Conservation (phyloP, 31 red algal genomes). For the Odonthalia washingtoniensis region DNA sequence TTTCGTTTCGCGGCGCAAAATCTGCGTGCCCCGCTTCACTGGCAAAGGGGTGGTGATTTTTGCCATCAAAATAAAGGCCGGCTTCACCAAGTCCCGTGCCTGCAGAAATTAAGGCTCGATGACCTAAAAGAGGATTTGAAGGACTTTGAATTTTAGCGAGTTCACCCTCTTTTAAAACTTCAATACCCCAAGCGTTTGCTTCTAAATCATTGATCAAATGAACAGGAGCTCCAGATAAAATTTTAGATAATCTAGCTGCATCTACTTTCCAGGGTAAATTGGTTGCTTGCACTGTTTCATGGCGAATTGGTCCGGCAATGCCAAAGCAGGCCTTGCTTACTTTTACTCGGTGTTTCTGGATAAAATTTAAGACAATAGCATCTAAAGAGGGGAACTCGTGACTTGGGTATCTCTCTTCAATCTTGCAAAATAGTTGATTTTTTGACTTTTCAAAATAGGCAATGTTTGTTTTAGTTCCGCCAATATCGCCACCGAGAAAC, state of each 20-base stretch:
- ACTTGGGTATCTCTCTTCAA: constrained; percentile 32
- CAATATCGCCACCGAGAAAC: constrained; percentile 76
- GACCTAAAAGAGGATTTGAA: constrained; percentile 20
- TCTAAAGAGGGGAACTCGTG: constrained; percentile 52
- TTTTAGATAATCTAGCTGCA: constrained; percentile 61
- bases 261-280: constrained; percentile 95
- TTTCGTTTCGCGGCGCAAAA: constrained; percentile 88
- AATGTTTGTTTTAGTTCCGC: constrained; percentile 93
- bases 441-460: constrained; percentile 63
- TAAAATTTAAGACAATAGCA: constrained; percentile 41
- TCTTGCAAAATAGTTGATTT: background rate
- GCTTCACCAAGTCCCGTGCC: constrained; percentile 99
- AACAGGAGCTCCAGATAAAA: constrained; percentile 74
- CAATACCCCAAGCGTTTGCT: constrained; percentile 90
- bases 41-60: constrained; percentile 3
- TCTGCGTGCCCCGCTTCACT: constrained; percentile 98
- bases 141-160: constrained; percentile 67
- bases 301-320: constrained; percentile 86
- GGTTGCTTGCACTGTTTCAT: constrained; percentile 86
- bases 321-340: constrained; percentile 79
- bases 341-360: constrained; percentile 14
- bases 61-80: constrained; percentile 57
- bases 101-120: constrained; percentile 81
- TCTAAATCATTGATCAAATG: constrained; percentile 96
- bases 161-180: constrained; percentile 72